A percentile compares a stretch with the other conserved stretches of the same genome.
These are phyloP conservation scores for Platanus orientalis DNA, from an alignment of 164 flowering plant species.

Conservation along the genomic window DNA sequence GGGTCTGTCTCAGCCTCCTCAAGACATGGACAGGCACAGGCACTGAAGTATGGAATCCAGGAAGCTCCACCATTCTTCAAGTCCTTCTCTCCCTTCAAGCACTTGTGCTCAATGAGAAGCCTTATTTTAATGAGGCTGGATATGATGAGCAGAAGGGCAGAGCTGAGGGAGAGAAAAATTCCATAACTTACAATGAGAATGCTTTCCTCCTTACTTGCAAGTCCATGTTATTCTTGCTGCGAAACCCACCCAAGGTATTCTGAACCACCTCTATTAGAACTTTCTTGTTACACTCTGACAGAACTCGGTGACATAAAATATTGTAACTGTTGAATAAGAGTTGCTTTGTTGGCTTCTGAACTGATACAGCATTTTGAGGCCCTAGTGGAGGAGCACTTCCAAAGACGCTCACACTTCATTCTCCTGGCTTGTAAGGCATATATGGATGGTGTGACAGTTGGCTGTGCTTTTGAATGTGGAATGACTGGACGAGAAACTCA, in stretches of 20 bases:
- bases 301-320: neutral
- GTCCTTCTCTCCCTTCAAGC: conserved; percentile 93
- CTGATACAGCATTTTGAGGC: conserved; percentile 76
- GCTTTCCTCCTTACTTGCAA: conserved; percentile 79
- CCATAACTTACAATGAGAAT: conserved; percentile 82
- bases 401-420: conserved; percentile 32
- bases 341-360: conserved; percentile 3
- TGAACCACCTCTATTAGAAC: neutral
- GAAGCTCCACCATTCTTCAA: conserved; percentile 75
- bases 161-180: conserved; percentile 88
- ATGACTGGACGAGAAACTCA: conserved; percentile 18
- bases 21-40: conserved; percentile 89
- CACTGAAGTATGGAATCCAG: conserved; percentile 80
- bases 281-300: neutral
- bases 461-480: conserved; percentile 25
- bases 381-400: conserved; percentile 72
- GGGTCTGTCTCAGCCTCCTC: conserved; percentile 89
- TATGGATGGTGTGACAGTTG: conserved; percentile 66
- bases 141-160: conserved; percentile 74
- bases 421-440: conserved; percentile 72
- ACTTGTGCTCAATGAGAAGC: conserved; percentile 86
- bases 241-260: conserved; percentile 87
- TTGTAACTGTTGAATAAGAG: neutral
- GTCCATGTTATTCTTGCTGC: conserved; percentile 70
- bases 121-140: conserved; percentile 95